Percentiles rank a stretch among this genome's conserved stretches.
phyloP scores from a whole-genome alignment of 352 stramenopile genomes.

The Phytophthora multivora region DNA sequence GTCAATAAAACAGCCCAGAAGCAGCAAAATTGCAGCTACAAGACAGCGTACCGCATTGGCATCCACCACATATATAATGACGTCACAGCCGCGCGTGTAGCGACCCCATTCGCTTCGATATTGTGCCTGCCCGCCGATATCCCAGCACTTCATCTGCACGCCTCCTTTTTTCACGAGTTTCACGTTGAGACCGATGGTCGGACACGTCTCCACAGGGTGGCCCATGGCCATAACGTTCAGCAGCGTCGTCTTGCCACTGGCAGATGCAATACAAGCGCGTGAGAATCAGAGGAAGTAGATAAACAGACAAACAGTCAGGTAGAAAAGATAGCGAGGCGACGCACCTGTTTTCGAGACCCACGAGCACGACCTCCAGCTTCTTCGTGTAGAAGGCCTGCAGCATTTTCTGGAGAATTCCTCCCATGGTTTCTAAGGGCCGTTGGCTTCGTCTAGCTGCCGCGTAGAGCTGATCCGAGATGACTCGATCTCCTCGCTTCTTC shows the following conservation, averaged over 20 bases:
- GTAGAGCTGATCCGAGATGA: slow-evolving; percentile 22
- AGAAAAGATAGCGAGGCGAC: slow-evolving; percentile 8
- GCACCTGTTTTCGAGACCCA: slow-evolving; percentile 96
- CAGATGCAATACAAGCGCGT: not conserved
- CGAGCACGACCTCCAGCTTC: slow-evolving; percentile 97
- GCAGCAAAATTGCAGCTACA: not conserved
- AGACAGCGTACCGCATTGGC: slow-evolving; percentile 87
- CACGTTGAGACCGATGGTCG: slow-evolving; percentile 98
- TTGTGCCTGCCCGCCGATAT: slow-evolving; percentile 97
- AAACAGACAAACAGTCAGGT: no score
- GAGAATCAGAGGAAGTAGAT: slow-evolving; percentile 14
- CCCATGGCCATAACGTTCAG: slow-evolving; percentile 97
- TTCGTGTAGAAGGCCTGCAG: slow-evolving; percentile 97
- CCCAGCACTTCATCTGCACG: slow-evolving; percentile 99
- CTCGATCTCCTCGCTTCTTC: slow-evolving; percentile 32
- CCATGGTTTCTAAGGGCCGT: slow-evolving; percentile 68
- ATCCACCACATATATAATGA: slow-evolving; percentile 99
- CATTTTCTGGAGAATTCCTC: slow-evolving; percentile 93
- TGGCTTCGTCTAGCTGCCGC: slow-evolving; percentile 1
- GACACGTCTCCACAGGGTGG: slow-evolving; percentile 94
- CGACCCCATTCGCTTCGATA: slow-evolving; percentile 94
- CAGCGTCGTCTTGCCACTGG: slow-evolving; percentile 96
- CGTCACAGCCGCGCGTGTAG: slow-evolving; percentile 97
- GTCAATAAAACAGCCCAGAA: slow-evolving; percentile 3
- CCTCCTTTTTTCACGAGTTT: slow-evolving; percentile 96